A percentile compares a stretch with the other conserved stretches of the same genome.
These are phyloP conservation scores for Hemerocallis citrina DNA, from an alignment of 106 monocot genomes.

Conservation along the genomic window DNA sequence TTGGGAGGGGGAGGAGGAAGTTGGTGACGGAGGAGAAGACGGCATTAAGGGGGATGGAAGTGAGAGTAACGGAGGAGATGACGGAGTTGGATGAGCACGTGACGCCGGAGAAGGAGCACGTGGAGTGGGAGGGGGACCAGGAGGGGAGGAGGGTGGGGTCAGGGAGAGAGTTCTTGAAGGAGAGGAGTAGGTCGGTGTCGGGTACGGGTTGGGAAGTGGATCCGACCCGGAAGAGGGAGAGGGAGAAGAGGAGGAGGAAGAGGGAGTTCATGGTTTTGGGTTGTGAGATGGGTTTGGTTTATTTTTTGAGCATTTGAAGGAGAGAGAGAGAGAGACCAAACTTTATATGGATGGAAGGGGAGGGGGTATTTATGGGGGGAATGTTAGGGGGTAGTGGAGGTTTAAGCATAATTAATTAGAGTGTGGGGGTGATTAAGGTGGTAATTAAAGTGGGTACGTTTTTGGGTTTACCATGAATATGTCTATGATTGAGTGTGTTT, in stretches of 20 bases:
- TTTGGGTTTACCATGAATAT: too few relatives aligned
- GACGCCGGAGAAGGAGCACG: conserved; percentile 56
- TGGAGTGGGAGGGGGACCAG: conserved; percentile 25
- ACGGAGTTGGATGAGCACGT: conserved; percentile 24
- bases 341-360: neutral
- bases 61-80: conserved; percentile 32
- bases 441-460: too few relatives aligned
- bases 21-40: conserved; percentile 41
- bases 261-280: neutral
- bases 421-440: too few relatives aligned
- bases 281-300: neutral
- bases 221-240: conserved; percentile 8
- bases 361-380: conserved; percentile 9
- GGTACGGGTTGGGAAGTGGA: neutral
- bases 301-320: conserved; percentile 9
- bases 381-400: neutral
- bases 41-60: conserved; percentile 26
- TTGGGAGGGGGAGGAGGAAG: conserved; percentile 26
- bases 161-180: conserved; percentile 49
- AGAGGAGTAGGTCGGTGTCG: conserved; percentile 36
- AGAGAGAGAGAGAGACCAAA: conserved; percentile 9
- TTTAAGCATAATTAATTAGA: neutral
- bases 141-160: conserved; percentile 20
- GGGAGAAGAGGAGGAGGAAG: neutral
- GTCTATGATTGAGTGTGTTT: too few relatives aligned